A percentile compares a stretch with the other conserved stretches of the same genome.
Conservation (phyloP, 805 yeast species). For the Teunomyces aglyptinius region DNA sequence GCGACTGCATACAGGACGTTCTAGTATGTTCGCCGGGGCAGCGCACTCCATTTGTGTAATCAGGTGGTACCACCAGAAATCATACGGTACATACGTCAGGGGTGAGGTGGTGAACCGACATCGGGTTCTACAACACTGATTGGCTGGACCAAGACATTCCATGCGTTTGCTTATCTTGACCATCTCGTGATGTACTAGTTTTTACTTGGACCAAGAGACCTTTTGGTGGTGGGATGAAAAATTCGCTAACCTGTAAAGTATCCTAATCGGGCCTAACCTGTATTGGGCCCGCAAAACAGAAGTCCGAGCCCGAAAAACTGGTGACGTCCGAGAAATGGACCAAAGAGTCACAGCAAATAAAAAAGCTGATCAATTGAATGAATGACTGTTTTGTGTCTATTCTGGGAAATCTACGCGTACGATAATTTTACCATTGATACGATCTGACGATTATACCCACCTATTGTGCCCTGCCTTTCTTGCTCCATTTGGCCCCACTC, state of each 20-base stretch:
- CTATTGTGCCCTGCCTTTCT: too few relatives aligned
- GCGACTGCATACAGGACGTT: slow-evolving; percentile 6
- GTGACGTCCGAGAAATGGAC: neutral
- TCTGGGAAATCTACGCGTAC: too few relatives aligned
- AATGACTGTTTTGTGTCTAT: too few relatives aligned
- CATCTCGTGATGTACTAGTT: neutral
- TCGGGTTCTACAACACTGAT: neutral
- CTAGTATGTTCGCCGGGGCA: slow-evolving; percentile 5
- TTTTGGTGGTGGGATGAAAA: neutral
- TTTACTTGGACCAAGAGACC: neutral
- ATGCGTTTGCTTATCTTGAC: neutral
- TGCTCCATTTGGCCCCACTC: too few relatives aligned
- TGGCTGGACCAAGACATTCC: slow-evolving; percentile 3
- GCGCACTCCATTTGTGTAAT: slow-evolving; percentile 4
- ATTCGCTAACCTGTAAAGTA: slow-evolving; percentile 4
- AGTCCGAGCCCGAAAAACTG: slow-evolving; percentile 14
- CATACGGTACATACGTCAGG: slow-evolving; percentile 2
- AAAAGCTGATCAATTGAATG: too few relatives aligned
- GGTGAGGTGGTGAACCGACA: neutral
- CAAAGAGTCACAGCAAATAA: neutral
- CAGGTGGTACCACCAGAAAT: slow-evolving; percentile 6
- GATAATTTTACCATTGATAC: neutral
- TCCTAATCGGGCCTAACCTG: neutral
- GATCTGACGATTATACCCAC: too few relatives aligned
- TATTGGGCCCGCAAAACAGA: slow-evolving; percentile 10